Evolutionary conservation across 805 yeast species (phyloP).

Genomic region (Danielia reshetovae): DNA sequence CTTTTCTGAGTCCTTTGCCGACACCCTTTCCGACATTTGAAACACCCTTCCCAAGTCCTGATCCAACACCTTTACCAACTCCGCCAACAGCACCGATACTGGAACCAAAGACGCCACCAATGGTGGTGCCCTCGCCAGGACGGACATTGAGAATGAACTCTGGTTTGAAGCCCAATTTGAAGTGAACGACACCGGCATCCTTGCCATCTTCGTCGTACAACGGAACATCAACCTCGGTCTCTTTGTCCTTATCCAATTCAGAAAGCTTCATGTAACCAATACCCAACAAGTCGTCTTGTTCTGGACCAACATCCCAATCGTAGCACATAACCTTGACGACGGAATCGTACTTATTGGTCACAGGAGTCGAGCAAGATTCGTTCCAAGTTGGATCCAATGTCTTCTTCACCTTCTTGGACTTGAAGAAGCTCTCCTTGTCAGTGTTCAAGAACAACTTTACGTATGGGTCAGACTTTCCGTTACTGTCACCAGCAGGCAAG

Average conservation of each 20-base stretch:
- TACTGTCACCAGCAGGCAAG: constrained; percentile 81
- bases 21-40: constrained; percentile 28
- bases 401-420: constrained; percentile 78
- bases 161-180: constrained; percentile 65
- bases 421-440: constrained; percentile 52
- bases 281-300: constrained; percentile 80
- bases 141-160: constrained; percentile 54
- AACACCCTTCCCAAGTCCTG: constrained; percentile 18
- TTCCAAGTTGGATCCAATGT: constrained; percentile 90
- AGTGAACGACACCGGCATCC: constrained; percentile 61
- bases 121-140: constrained; percentile 26
- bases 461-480: constrained; percentile 94
- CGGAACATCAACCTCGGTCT: constrained; percentile 42
- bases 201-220: constrained; percentile 41
- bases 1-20: constrained; percentile 30
- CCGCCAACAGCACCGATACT: constrained; percentile 17
- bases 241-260: constrained; percentile 45
- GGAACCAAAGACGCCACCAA: constrained; percentile 44
- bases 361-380: constrained; percentile 55
- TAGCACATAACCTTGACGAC: constrained; percentile 52
- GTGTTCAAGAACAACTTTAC: constrained; percentile 66
- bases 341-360: constrained; percentile 62
- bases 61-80: constrained; percentile 18
- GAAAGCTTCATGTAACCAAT: constrained; percentile 52
- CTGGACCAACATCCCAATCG: constrained; percentile 96